A percentile compares a stretch with the other conserved stretches of the same genome.
These are phyloP conservation scores for Letharia lupina DNA, from an alignment of 495 filamentous ascomycete species.

Conservation along the genomic window DNA sequence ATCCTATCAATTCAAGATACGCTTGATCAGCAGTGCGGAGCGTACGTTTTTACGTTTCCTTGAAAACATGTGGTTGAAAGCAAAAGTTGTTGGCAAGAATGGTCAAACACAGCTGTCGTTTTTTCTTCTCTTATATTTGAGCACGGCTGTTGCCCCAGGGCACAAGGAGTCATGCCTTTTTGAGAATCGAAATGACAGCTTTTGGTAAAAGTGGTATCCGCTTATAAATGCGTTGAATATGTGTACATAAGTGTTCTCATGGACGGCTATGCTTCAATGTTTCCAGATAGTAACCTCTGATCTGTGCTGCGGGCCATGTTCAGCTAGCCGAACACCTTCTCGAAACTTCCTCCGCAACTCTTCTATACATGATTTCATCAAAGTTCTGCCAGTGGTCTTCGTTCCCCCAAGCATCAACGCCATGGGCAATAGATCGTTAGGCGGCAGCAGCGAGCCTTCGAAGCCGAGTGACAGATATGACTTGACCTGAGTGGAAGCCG, in stretches of 20 bases:
- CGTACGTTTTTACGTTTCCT: not conserved
- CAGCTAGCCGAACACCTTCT: not conserved
- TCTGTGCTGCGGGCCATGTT: not conserved
- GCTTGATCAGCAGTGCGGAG: not conserved
- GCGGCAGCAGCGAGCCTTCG: not conserved
- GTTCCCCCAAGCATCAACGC: not conserved
- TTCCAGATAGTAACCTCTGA: not conserved
- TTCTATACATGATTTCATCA: not conserved
- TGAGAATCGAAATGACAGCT: not conserved
- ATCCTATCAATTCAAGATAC: too few relatives aligned
- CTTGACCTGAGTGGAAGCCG: not conserved
- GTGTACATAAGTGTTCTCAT: conserved; percentile 11
- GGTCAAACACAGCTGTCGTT: not conserved
- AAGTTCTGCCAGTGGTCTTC: not conserved
- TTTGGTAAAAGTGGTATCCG: not conserved
- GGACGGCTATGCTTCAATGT: not conserved
- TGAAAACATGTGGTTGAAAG: not conserved
- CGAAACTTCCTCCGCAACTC: not conserved
- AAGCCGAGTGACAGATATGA: not conserved
- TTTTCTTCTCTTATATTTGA: not conserved
- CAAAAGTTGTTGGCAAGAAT: not conserved
- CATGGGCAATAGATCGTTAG: not conserved
- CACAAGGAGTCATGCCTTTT: not conserved
- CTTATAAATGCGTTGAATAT: conserved; percentile 2
- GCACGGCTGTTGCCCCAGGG: not conserved